phyloP scores from a whole-genome alignment of 805 yeast species.

The Spathaspora passalidarum region DNA sequence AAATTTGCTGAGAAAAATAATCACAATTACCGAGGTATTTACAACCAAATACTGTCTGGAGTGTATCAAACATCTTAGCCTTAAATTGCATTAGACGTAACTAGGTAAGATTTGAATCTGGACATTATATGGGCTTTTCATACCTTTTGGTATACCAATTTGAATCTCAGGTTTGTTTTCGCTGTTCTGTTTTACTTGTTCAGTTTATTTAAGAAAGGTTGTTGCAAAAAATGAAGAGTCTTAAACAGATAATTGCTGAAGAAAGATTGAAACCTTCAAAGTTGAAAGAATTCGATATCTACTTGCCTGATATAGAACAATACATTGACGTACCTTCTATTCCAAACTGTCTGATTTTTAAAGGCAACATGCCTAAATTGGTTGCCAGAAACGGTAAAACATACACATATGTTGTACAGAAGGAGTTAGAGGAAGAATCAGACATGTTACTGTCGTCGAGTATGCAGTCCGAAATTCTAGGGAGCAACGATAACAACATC shows the following conservation, averaged over 20 bases:
- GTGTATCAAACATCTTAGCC: no score
- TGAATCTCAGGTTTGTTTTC: no score
- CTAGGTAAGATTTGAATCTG: no score
- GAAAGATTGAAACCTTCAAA: constrained; percentile 5
- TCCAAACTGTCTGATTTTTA: constrained; percentile 3
- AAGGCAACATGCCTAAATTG: constrained; percentile 5
- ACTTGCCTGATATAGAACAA: constrained; percentile 2
- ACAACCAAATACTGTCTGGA: no score
- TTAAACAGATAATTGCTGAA: constrained; percentile 4
- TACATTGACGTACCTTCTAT: constrained; percentile 4
- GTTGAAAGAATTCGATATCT: constrained; percentile 8
- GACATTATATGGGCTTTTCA: no score
- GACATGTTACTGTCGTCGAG: not conserved
- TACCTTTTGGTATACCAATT: no score
- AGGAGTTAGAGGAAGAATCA: not conserved
- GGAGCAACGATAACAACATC: not conserved
- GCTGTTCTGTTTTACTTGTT: not conserved
- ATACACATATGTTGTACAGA: not conserved
- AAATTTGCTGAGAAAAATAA: not conserved
- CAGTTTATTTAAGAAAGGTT: not conserved
- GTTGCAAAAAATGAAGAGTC: constrained; percentile 4
- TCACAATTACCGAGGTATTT: not conserved
- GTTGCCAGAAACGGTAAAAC: constrained; percentile 2
- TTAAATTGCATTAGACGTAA: no score
- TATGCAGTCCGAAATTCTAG: not conserved